Evolutionary conservation across 1,284 basidiomycete genomes (phyloP).

Genomic region (Ceratobasidium sp.): DNA sequence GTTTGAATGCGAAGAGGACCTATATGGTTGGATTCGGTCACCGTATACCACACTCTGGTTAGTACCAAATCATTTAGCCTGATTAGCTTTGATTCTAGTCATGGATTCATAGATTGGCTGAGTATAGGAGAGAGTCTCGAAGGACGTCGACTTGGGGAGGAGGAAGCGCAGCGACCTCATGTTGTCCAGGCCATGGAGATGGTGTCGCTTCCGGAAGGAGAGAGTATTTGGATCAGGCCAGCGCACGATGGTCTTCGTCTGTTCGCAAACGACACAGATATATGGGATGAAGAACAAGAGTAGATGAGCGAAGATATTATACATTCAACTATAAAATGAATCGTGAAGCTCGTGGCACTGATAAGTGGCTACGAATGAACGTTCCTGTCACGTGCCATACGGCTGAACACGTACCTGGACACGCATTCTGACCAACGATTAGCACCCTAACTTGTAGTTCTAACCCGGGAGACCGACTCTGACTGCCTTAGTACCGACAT

Average conservation of each 20-base stretch:
- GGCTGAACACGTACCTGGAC: background rate
- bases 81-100: background rate
- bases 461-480: background rate
- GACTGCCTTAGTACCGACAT: background rate
- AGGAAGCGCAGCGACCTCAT: slow-evolving; percentile 48
- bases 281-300: slow-evolving; percentile 21
- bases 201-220: slow-evolving; percentile 55
- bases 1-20: slow-evolving; percentile 69
- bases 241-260: slow-evolving; percentile 78
- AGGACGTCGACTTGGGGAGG: slow-evolving; percentile 56
- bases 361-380: background rate
- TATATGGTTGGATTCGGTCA: slow-evolving; percentile 83
- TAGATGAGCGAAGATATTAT: background rate
- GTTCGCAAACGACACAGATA: slow-evolving; percentile 17
- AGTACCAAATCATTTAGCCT: background rate
- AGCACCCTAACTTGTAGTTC: background rate
- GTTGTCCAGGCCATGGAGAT: slow-evolving; percentile 34
- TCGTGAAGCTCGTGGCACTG: background rate
- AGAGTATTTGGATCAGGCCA: slow-evolving; percentile 72
- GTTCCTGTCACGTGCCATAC: background rate
- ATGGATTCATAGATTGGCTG: slow-evolving; percentile 65
- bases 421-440: background rate
- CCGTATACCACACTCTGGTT: slow-evolving; percentile 70
- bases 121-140: slow-evolving; percentile 69
- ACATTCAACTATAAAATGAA: background rate